Evolutionary conservation across 108 stramenopile species (phyloP), one percentile per base, ranked within the genome.

Genomic region (Cyclotella atomus): DNA sequence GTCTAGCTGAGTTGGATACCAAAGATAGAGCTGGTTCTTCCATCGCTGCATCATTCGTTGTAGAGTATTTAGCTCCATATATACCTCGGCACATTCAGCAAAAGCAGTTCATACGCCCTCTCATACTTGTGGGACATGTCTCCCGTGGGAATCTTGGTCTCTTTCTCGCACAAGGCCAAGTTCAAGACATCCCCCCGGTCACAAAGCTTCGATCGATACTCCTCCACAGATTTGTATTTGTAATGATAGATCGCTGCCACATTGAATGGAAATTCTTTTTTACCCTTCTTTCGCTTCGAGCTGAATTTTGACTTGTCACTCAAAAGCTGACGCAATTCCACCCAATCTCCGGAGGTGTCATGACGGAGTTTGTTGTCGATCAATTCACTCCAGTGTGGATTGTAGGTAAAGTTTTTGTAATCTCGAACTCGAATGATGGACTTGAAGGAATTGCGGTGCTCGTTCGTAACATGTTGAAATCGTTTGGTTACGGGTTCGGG

Each of bases 181-280:
- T 57, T 57, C 56, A 57, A 15, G 5, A 57, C 56, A 57, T 57
- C 56, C 15, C 56, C 56, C 24, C 56, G 24, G 6, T 57, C 27
- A 27, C 56, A 57, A 21, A 57, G 14, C 34, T 65, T 65, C 35
- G 21, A 45, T 45, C 46, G n/a, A 43, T 47, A 65, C 63, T 65
- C 63, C 34, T 65, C 34, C 3, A 47, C 63, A 20, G 45, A 47
- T 28, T 65, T 65, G 63, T 65, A 65, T 28, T 65, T 65, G 63
- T 65, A 65, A 65, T 65, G 63, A 43, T 65, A 65, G 12, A 65
- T 38, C 63, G 24, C 63, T 43, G 45, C 63, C 23, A 65, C 63
- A 49, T 65, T 15, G 29, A 49, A 15, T 6, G 63, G 63, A 27
- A 57, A 57, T 27, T 23, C 5, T 27, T 15, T 21, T 4, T 27